Evolutionary conservation across 306 rosid genomes (phyloP).

Genomic region (Citrullus amarus): DNA sequence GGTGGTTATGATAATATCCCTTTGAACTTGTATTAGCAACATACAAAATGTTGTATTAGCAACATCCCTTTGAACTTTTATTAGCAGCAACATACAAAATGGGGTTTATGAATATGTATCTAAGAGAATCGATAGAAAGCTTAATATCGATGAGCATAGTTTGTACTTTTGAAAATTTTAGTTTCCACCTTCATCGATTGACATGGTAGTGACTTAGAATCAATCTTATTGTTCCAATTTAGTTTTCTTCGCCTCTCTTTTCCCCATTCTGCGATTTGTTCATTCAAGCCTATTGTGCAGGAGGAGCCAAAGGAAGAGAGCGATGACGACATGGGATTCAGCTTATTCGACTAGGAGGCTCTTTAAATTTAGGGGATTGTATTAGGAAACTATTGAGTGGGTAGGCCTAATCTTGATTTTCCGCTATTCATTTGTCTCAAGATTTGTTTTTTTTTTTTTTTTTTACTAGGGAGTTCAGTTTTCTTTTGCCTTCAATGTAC

Average conservation of each 20-base stretch:
- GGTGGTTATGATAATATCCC: not conserved
- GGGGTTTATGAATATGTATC: not conserved
- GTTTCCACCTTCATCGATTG: not conserved
- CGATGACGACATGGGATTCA: conserved; percentile 10
- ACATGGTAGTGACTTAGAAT: not conserved
- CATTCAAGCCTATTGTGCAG: not conserved
- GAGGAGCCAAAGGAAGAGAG: conserved; percentile 12
- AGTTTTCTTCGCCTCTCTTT: not conserved
- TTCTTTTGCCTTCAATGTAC: not conserved
- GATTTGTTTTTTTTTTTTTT: not conserved
- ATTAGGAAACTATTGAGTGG: not conserved
- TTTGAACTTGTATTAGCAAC: not conserved
- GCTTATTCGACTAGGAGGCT: not conserved
- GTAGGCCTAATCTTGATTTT: not conserved
- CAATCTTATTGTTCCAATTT: not conserved
- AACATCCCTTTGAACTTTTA: not conserved
- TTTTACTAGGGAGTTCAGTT: not conserved
- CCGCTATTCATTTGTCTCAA: not conserved
- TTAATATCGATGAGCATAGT: not conserved
- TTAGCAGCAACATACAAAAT: not conserved
- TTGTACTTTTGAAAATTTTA: not conserved
- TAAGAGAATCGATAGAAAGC: not conserved
- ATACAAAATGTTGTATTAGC: not conserved
- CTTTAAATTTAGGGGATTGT: not conserved
- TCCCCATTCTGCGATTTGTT: not conserved